These are phyloP conservation scores for Geosmithia flava DNA, from an alignment of 2,329 filamentous ascomycete genomes.

Conservation along the genomic window DNA sequence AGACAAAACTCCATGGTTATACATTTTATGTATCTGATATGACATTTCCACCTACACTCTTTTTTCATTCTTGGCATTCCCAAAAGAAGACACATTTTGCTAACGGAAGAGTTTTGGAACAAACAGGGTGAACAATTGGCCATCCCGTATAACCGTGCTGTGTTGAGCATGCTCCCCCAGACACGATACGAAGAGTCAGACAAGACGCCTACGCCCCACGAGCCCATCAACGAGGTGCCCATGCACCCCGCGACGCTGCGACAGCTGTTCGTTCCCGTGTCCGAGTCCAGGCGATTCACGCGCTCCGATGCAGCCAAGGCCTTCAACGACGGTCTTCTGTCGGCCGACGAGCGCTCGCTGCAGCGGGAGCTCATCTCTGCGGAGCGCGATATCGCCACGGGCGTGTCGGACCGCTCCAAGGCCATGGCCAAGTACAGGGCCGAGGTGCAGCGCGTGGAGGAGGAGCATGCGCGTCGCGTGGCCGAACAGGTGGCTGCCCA, in stretches of 20 bases:
- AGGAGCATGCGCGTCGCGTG: slow-evolving; percentile 20
- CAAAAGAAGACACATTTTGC: not conserved
- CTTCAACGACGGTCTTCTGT: slow-evolving; percentile 46
- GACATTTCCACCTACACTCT: slow-evolving; percentile 2
- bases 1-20: slow-evolving; percentile 92
- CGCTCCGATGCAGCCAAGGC: slow-evolving; percentile 53
- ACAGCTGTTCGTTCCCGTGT: slow-evolving; percentile 52
- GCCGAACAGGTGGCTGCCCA: slow-evolving; percentile 19
- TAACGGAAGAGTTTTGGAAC: not conserved
- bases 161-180: slow-evolving; percentile 69
- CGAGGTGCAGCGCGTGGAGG: slow-evolving; percentile 29
- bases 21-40: slow-evolving; percentile 22
- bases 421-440: slow-evolving; percentile 26
- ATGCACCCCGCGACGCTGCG: slow-evolving; percentile 49
- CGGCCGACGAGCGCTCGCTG: slow-evolving; percentile 48
- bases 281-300: slow-evolving; percentile 51
- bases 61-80: slow-evolving; percentile 1
- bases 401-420: slow-evolving; percentile 17
- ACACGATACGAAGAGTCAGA: slow-evolving; percentile 42
- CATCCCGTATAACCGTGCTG: slow-evolving; percentile 60
- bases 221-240: slow-evolving; percentile 53
- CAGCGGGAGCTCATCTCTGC: slow-evolving; percentile 48
- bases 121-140: slow-evolving; percentile 64
- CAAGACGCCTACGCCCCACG: slow-evolving; percentile 32
- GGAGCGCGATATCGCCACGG: slow-evolving; percentile 32